Evolutionary conservation across 331 rosid species (phyloP), one percentile per base, ranked within the genome.

Genomic region (Telfairia occidentalis): DNA sequence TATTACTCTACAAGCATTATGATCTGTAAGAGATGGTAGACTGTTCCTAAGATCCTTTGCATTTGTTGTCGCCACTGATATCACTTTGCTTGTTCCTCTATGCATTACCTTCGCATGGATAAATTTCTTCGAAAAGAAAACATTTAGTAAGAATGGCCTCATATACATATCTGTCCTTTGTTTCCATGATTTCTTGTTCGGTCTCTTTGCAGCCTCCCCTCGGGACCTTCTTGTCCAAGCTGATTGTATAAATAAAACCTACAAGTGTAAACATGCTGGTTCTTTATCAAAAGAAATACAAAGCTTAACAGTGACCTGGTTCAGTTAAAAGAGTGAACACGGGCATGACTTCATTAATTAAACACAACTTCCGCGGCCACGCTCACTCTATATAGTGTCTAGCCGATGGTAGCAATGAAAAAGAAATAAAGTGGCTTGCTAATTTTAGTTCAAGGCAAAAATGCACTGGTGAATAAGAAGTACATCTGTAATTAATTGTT

Each of bases 211-310:
- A 71, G 87, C 87, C 84, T 90, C 98, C 24, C 92, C 84, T 50
- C 92, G 87, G 26, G 98, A 93, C 79, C 98, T 87, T 65, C 97
- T 83, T 15, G 98, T 90, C 87, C 87, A 93, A 19, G 98, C 98
- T 77, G 96, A 88, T 88, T 75, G 83, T 50, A 90, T 76, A 54
- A 89, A 79, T 49, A 81, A 82, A 73, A 63, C 86, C 97, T 90
- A 61, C 45, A 18, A 28, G 73, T 55, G 78, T 24, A 42, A 69
- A 37, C 67, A 55, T 55, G 46, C 23, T 52, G 11, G 57, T 52
- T 13, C 18, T 10, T 30, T 30, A 29, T 28, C 76, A n/a, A 73
- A 23, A 13, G 57, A 73, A 53, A 29, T 18, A 9, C 16, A 34
- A 48, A 58, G 26, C 26, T 7, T 16, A 29, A 10, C 60, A 60